Evolutionary conservation across 352 stramenopile genomes (phyloP), one percentile per base, ranked within the genome.

Genomic region (Lagenidium giganteum): DNA sequence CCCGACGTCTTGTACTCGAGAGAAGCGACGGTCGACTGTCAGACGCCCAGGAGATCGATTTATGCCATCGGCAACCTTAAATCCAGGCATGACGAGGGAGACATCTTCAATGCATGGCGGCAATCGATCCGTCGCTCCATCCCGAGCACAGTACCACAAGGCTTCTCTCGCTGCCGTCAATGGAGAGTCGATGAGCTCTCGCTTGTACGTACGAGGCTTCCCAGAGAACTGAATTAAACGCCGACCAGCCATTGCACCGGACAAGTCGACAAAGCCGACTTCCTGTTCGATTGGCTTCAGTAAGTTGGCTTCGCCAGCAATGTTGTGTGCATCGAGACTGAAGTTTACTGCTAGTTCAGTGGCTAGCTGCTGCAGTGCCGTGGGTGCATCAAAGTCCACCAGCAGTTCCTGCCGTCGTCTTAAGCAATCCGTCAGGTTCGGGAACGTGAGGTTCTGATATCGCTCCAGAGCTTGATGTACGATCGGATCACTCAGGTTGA

Each of bases 271-370:
- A 37, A 47, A 47, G 17, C 40, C 40, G 16, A 14, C 20, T n/a
- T 13, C 16, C 4, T 47, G 16, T 26, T 36, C 9, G 29, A 21
- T 38, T n/a, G 38, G 16, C 8, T 4, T 4, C 21, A 37, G 12
- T 4, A 47, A 18, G 29, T 47, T 47, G 16, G 25, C 38, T 18
- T 47, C 38, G 27, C 40, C 40, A n/a, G 40, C 40, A 13, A 20
- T 38, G 17, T 28, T 28, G 26, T 26, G 29, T n/a, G 40, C 26
- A 32, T 23, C 20, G 14, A 47, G 29, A 12, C 26, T 38, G 20
- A 31, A 47, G 40, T 47, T 47, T 26, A 18, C 21, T 7, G 40
- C 40, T 11, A 47, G 16, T 38, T 47, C 40, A 13, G 6, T 37
- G 7, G 40, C 40, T 4, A 47, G 21, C 16, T 16, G 16, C 14